phyloP scores from a whole-genome alignment of 202 grass and related monocot genomes.

The Dendrocalamus latiflorus region DNA sequence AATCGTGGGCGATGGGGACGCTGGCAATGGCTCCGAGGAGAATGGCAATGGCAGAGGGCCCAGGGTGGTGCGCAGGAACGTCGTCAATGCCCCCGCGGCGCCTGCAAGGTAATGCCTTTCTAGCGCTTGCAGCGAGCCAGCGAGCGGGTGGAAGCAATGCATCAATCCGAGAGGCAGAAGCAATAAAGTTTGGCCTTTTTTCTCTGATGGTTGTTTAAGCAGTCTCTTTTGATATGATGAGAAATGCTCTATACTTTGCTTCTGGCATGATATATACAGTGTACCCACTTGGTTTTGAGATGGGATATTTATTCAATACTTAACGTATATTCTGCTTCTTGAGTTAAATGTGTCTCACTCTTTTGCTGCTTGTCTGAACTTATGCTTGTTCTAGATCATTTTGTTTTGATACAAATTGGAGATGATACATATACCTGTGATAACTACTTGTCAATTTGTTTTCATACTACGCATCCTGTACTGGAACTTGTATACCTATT shows the following conservation, averaged over 20 bases:
- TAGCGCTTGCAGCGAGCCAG: neutral
- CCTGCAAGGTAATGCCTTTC: slow-evolving; percentile 42
- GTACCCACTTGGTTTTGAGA: neutral
- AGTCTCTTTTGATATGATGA: slow-evolving; percentile 8
- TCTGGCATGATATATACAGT: slow-evolving; percentile 29
- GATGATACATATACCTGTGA: neutral
- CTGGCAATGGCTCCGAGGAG: slow-evolving; percentile 2
- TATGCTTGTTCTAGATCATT: neutral
- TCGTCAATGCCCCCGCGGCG: slow-evolving; percentile 31
- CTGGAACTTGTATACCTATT: neutral
- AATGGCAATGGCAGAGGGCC: slow-evolving; percentile 7
- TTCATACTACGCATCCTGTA: neutral
- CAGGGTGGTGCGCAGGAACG: slow-evolving; percentile 50
- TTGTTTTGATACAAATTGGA: slow-evolving; percentile 3
- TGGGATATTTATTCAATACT: slow-evolving; percentile 9
- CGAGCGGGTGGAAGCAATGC: slow-evolving; percentile 3
- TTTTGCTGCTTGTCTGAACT: neutral
- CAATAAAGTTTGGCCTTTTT: slow-evolving; percentile 28
- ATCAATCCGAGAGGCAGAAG: slow-evolving; percentile 14
- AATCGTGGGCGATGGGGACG: too few species aligned
- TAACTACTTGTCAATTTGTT: neutral
- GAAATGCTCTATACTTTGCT: slow-evolving; percentile 36
- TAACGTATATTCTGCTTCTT: neutral
- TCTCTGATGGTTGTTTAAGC: slow-evolving; percentile 23
- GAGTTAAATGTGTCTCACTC: too few species aligned